Evolutionary conservation across 805 yeast species (phyloP).

Genomic region (Maudiozyma turicensis): DNA sequence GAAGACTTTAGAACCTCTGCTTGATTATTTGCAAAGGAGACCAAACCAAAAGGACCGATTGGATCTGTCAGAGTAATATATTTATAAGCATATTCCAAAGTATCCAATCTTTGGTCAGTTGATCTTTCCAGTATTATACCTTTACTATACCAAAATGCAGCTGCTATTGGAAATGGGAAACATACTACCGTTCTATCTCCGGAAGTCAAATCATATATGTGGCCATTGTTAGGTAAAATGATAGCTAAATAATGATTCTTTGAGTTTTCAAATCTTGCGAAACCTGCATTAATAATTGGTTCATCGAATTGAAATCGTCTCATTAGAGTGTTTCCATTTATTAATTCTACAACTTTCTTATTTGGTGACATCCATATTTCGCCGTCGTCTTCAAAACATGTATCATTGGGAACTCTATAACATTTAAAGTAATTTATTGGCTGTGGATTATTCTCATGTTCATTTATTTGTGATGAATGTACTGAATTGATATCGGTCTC

Average conservation of each 20-base stretch:
- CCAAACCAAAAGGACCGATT: constrained; percentile 58
- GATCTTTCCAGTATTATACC: constrained; percentile 60
- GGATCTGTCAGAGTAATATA: constrained; percentile 71
- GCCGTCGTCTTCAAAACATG: constrained; percentile 5
- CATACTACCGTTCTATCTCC: constrained; percentile 53
- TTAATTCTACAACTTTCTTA: constrained; percentile 30
- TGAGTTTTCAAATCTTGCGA: constrained; percentile 39
- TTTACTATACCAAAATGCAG: constrained; percentile 53
- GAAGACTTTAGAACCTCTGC: constrained; percentile 5
- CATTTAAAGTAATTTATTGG: background rate
- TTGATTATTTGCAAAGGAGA: constrained; percentile 54
- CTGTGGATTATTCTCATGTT: background rate
- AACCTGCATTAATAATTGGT: constrained; percentile 47
- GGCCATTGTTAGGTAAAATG: constrained; percentile 48
- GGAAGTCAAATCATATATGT: constrained; percentile 44
- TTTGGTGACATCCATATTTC: constrained; percentile 27
- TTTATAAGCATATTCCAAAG: constrained; percentile 13
- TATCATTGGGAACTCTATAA: background rate
- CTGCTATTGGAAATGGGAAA: constrained; percentile 57
- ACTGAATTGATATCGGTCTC: constrained; percentile 27
- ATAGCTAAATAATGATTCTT: constrained; percentile 42
- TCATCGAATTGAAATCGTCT: constrained; percentile 38
- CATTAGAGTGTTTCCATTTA: constrained; percentile 24
- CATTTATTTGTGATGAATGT: constrained; percentile 33
- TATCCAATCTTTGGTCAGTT: constrained; percentile 5